Conservation (phyloP, 306 rosid genomes). For the Quercus bicolor region DNA sequence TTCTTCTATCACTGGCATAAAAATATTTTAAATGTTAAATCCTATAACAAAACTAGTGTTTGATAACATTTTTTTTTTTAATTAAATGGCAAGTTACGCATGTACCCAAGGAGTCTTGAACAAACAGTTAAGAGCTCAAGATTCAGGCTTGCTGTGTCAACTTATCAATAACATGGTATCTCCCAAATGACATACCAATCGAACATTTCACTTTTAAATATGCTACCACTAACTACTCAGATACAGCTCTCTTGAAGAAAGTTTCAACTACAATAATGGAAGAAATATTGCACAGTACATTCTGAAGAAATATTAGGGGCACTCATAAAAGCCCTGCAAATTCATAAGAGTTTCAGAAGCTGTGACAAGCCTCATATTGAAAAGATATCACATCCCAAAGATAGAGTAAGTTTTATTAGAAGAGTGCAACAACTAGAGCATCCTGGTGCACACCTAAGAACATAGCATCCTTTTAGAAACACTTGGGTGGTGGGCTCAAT, state of each 20-base stretch:
- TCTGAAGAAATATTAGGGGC: not conserved
- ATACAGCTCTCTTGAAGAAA: not conserved
- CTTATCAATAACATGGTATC: not conserved
- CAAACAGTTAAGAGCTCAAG: too few relatives aligned
- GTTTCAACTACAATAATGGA: not conserved
- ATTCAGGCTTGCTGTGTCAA: not conserved
- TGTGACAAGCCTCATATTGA: not conserved
- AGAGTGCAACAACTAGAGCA: too few relatives aligned
- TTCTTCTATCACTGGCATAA: too few relatives aligned
- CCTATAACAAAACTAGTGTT: too few relatives aligned
- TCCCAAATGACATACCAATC: not conserved
- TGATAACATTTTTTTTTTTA: too few relatives aligned
- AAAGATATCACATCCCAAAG: not conserved
- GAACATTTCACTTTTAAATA: not conserved
- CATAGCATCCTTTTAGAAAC: too few relatives aligned
- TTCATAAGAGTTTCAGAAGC: not conserved
- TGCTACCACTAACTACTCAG: not conserved
- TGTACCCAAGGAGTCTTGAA: too few relatives aligned
- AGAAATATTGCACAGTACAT: not conserved
- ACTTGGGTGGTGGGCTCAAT: too few relatives aligned
- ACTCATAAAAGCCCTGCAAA: not conserved
- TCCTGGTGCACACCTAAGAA: too few relatives aligned
- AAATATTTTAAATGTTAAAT: too few relatives aligned
- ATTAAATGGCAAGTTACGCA: too few relatives aligned
- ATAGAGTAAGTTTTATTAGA: not conserved